phyloP scores from a whole-genome alignment of 1,139 yeast genomes.

The Pichia sp. region DNA sequence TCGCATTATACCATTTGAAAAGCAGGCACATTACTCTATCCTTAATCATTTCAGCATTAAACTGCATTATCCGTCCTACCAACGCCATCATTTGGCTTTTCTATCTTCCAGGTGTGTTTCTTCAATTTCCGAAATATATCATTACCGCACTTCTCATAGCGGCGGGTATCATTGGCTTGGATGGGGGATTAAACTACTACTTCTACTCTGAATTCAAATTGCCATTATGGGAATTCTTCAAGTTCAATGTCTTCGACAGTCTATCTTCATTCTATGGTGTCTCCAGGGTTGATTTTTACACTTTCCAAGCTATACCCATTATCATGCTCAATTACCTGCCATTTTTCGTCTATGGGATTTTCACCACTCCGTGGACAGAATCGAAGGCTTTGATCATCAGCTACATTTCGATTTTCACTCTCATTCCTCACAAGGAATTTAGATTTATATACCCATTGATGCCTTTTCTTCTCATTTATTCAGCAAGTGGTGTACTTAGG shows the following conservation, averaged over 20 bases:
- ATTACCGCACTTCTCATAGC: constrained; percentile 24
- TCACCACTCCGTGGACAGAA: constrained; percentile 13
- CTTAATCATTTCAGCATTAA: constrained; percentile 41
- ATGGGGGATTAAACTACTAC: constrained; percentile 43
- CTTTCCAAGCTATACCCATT: constrained; percentile 76
- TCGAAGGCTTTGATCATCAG: constrained; percentile 28
- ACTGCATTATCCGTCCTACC: constrained; percentile 77
- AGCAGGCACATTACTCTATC: constrained; percentile 34
- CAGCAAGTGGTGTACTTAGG: constrained; percentile 29
- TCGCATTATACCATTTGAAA: constrained; percentile 68
- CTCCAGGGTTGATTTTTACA: constrained; percentile 80
- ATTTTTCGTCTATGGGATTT: constrained; percentile 39
- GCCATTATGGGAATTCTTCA: constrained; percentile 63
- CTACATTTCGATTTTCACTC: constrained; percentile 51
- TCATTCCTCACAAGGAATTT: constrained; percentile 79
- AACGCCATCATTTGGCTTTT: constrained; percentile 68
- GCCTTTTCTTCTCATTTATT: constrained; percentile 53
- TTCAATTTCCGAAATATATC: constrained; percentile 10
- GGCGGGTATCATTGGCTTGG: constrained; percentile 28
- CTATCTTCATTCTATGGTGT: constrained; percentile 80
- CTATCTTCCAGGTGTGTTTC: constrained; percentile 21
- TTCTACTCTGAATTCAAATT: constrained; percentile 55
- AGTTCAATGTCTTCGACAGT: constrained; percentile 68
- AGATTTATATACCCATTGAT: constrained; percentile 83
- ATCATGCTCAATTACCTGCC: constrained; percentile 65